Percentiles rank a stretch among this genome's conserved stretches.
These are phyloP conservation scores for Eimeria maxima DNA, from an alignment of 169 alveolate species.

Conservation along the genomic window DNA sequence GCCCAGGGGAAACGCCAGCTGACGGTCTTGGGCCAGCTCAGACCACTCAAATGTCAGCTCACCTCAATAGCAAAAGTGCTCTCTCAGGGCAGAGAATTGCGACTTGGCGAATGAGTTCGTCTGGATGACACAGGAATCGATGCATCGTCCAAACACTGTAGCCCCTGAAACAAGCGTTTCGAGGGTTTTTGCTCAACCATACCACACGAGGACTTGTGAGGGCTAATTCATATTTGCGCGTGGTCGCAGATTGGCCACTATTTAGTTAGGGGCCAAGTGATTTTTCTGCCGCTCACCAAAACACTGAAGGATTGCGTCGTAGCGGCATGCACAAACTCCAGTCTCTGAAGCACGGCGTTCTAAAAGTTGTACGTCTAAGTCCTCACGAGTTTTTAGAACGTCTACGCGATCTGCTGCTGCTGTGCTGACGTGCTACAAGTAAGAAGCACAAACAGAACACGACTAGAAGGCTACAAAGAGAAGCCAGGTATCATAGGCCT, in stretches of 20 bases:
- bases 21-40: too few relatives aligned
- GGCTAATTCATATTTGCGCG: too few relatives aligned
- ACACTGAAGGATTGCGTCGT: slow-evolving; percentile 81
- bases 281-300: slow-evolving; percentile 27
- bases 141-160: not conserved
- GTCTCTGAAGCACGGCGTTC: slow-evolving; percentile 79
- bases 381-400: slow-evolving; percentile 80
- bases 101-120: slow-evolving; percentile 70
- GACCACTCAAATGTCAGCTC: not conserved
- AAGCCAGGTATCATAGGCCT: too few relatives aligned
- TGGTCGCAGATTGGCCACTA: too few relatives aligned
- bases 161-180: not conserved
- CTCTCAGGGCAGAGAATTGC: slow-evolving; percentile 68
- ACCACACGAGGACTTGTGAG: too few relatives aligned
- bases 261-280: too few relatives aligned
- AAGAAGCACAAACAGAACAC: not conserved
- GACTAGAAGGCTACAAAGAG: too few relatives aligned
- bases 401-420: slow-evolving; percentile 82
- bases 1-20: too few relatives aligned
- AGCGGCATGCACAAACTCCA: slow-evolving; percentile 81
- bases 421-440: slow-evolving; percentile 71
- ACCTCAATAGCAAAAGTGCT: slow-evolving; percentile 63
- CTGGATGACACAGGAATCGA: not conserved
- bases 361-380: slow-evolving; percentile 74
- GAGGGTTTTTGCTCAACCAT: not conserved